These are phyloP conservation scores for Berberis vulgaris DNA, from an alignment of 164 flowering plant species.

Conservation along the genomic window DNA sequence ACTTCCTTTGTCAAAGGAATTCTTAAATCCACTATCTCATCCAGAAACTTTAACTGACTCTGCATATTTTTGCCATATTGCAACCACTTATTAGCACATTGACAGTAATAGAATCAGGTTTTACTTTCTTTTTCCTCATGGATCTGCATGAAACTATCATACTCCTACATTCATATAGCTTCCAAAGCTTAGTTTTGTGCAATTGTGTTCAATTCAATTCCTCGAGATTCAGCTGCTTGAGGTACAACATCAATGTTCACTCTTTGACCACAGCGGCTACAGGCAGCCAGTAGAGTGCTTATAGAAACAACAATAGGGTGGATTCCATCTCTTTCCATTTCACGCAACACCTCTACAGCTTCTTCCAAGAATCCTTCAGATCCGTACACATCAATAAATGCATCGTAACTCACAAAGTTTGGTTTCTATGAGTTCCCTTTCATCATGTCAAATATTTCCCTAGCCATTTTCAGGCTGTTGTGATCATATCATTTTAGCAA, in stretches of 20 bases:
- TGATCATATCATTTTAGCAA: slow-evolving; percentile 85
- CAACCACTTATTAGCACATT: slow-evolving; percentile 83
- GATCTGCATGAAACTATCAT: slow-evolving; percentile 45
- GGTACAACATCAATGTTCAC: slow-evolving; percentile 74
- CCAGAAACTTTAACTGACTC: slow-evolving; percentile 58
- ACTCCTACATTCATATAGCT: slow-evolving; percentile 82
- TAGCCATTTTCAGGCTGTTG: slow-evolving; percentile 64
- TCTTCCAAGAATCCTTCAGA: slow-evolving; percentile 67
- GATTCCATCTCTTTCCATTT: slow-evolving; percentile 79
- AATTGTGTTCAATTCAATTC: slow-evolving; percentile 64
- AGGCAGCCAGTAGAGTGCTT: slow-evolving; percentile 81
- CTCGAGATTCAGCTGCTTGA: slow-evolving; percentile 65
- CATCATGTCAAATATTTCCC: slow-evolving; percentile 57
- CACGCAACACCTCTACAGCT: slow-evolving; percentile 74
- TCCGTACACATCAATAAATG: slow-evolving; percentile 93
- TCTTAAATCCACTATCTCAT: slow-evolving; percentile 53
- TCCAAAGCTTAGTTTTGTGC: slow-evolving; percentile 94
- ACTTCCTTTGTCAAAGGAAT: slow-evolving; percentile 76
- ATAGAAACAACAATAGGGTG: slow-evolving; percentile 86
- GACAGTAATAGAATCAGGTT: slow-evolving; percentile 72
- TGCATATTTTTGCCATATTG: slow-evolving; percentile 55
- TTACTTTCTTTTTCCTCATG: slow-evolving; percentile 59
- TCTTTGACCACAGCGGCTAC: slow-evolving; percentile 66
- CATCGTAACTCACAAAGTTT: slow-evolving; percentile 80
- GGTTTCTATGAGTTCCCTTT: slow-evolving; percentile 59